These are phyloP conservation scores for Gelatoporia subvermispora DNA, from an alignment of 768 basidiomycete species.

Conservation along the genomic window DNA sequence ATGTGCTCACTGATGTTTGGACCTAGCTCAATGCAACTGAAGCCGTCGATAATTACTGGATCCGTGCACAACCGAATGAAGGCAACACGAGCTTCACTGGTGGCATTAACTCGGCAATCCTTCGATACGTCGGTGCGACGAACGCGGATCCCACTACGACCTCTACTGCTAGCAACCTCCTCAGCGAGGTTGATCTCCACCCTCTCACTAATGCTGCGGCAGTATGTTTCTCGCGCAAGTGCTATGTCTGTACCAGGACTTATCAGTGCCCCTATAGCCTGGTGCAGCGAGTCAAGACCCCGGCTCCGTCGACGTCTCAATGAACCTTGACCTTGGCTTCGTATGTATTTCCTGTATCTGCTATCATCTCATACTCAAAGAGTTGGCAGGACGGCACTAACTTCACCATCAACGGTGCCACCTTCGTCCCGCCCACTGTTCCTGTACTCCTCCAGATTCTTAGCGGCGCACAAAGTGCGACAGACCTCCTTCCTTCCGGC, in stretches of 20 bases:
- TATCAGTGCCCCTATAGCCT: too few species aligned
- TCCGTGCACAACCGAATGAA: neutral
- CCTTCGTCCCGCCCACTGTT: conserved; percentile 36
- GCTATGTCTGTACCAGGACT: too few species aligned
- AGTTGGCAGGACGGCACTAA: conserved; percentile 10
- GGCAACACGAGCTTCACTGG: conserved; percentile 23
- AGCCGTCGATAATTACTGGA: conserved; percentile 36
- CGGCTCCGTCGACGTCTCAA: neutral
- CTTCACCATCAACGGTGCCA: conserved; percentile 31
- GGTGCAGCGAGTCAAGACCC: neutral
- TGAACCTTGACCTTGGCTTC: too few species aligned
- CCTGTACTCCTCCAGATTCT: conserved; percentile 58
- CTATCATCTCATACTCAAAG: neutral
- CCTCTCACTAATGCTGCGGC: conserved; percentile 19
- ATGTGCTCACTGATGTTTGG: neutral
- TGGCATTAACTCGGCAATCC: conserved; percentile 39
- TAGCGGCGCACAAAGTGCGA: conserved; percentile 43
- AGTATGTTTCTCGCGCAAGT: conserved; percentile 8
- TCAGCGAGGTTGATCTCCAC: conserved; percentile 11
- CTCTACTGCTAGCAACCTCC: conserved; percentile 2
- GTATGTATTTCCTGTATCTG: conserved; percentile 11
- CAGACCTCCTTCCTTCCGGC: conserved; percentile 44
- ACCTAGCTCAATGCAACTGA: conserved; percentile 35
- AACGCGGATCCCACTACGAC: conserved; percentile 28
- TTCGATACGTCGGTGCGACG: conserved; percentile 38